Percentiles rank a stretch among this genome's conserved stretches.
phyloP scores from a whole-genome alignment of 139 green algal genomes.

The Haematococcus lacustris region DNA sequence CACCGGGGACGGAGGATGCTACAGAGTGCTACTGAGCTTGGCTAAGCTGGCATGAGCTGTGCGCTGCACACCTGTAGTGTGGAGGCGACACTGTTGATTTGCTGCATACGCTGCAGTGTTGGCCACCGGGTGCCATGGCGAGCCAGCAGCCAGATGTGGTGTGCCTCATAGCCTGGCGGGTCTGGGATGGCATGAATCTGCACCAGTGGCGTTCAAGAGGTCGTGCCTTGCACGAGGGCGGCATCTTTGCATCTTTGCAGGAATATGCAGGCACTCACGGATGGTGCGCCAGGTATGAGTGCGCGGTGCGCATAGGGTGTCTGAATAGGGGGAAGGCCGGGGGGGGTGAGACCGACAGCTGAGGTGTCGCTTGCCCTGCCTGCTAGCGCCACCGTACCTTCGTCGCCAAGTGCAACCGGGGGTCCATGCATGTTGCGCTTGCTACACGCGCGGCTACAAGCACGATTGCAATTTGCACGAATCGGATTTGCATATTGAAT shows the following conservation, averaged over 20 bases:
- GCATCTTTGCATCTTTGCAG: too few relatives aligned
- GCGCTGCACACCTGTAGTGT: slow-evolving; percentile 16
- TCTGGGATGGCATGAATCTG: slow-evolving; percentile 27
- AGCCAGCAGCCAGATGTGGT: slow-evolving; percentile 26
- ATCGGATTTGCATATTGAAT: too few relatives aligned
- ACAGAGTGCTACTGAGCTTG: too few relatives aligned
- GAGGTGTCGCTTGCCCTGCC: background rate
- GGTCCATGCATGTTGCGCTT: too few relatives aligned
- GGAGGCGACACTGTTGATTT: slow-evolving; percentile 22
- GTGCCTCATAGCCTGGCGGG: slow-evolving; percentile 22
- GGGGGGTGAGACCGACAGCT: background rate
- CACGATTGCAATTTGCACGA: too few relatives aligned
- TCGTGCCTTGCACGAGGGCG: too few relatives aligned
- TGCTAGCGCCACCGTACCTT: too few relatives aligned
- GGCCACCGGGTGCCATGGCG: slow-evolving; percentile 37
- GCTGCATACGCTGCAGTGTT: slow-evolving; percentile 18
- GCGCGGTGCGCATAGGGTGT: slow-evolving; percentile 22
- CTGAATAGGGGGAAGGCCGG: slow-evolving; percentile 3
- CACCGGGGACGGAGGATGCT: background rate
- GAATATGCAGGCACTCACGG: too few relatives aligned
- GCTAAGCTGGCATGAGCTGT: too few relatives aligned
- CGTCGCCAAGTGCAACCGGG: too few relatives aligned
- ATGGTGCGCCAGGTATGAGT: slow-evolving; percentile 12
- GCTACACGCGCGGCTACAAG: too few relatives aligned
- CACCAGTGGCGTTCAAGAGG: too few relatives aligned